Conservation (phyloP, 768 basidiomycete species). For the Fistulinella prunicolor region DNA sequence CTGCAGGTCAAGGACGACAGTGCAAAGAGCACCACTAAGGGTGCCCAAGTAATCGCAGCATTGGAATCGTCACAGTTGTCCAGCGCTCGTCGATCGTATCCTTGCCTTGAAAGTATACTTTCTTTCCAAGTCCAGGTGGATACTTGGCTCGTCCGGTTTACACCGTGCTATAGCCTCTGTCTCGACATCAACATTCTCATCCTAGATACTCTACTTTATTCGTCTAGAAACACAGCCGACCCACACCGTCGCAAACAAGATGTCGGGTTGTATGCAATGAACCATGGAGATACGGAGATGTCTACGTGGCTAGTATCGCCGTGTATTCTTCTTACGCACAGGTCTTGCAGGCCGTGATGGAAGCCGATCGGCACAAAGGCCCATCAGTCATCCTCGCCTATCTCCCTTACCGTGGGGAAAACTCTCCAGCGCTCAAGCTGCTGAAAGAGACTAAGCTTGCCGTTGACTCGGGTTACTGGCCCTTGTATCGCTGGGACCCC, state of each 20-base stretch:
- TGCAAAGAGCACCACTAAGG: slow-evolving; percentile 55
- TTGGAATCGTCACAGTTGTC: slow-evolving; percentile 43
- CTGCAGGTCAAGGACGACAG: slow-evolving; percentile 70
- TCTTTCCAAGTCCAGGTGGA: slow-evolving; percentile 80
- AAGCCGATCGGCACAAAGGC: slow-evolving; percentile 87
- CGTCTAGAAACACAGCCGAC: slow-evolving; percentile 65
- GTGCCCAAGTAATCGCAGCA: slow-evolving; percentile 51
- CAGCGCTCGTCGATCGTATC: slow-evolving; percentile 51
- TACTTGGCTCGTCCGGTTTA: slow-evolving; percentile 94
- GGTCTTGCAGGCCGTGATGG: slow-evolving; percentile 85
- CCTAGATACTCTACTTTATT: slow-evolving; percentile 90
- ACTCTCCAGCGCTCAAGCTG: slow-evolving; percentile 78
- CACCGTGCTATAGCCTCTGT: slow-evolving; percentile 91
- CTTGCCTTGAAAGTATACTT: slow-evolving; percentile 62
- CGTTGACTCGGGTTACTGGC: slow-evolving; percentile 96
- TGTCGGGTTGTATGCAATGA: slow-evolving; percentile 97
- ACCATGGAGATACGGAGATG: slow-evolving; percentile 95
- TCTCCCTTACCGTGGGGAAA: slow-evolving; percentile 82
- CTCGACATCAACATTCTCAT: slow-evolving; percentile 94
- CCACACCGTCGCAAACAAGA: slow-evolving; percentile 88
- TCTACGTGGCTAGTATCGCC: slow-evolving; percentile 93
- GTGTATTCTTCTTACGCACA: slow-evolving; percentile 96
- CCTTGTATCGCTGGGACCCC: slow-evolving; percentile 97
- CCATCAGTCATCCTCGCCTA: slow-evolving; percentile 93
- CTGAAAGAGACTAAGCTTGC: slow-evolving; percentile 97